Percentiles rank a stretch among this genome's conserved stretches.
These are phyloP conservation scores for Spathaspora gorwiae DNA, from an alignment of 805 yeast species.

Conservation along the genomic window DNA sequence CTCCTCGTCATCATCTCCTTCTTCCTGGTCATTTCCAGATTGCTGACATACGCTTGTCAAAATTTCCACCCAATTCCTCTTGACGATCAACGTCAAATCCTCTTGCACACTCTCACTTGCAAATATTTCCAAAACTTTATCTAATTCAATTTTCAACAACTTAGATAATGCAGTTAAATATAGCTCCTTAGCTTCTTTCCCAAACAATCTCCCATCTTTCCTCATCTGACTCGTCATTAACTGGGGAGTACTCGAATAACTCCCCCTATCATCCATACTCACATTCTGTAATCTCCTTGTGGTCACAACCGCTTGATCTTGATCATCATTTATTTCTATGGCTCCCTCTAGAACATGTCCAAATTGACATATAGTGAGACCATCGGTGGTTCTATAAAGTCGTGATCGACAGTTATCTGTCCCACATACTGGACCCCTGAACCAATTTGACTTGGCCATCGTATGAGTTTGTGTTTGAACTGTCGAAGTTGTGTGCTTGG, in stretches of 20 bases:
- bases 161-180: constrained; percentile 47
- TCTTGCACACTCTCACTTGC: constrained; percentile 11
- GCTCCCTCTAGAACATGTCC: constrained; percentile 88
- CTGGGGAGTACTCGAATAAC: constrained; percentile 15
- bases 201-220: constrained; percentile 32
- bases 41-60: constrained; percentile 9
- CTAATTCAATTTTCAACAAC: constrained; percentile 46
- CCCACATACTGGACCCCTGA: constrained; percentile 82
- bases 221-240: constrained; percentile 16
- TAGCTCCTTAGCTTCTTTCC: constrained; percentile 42
- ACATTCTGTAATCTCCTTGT: constrained; percentile 44
- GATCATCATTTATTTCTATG: constrained; percentile 76
- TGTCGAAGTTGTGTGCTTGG: not conserved
- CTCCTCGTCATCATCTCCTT: not conserved
- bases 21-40: constrained; percentile 1
- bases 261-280: constrained; percentile 14
- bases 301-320: constrained; percentile 51
- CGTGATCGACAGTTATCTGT: constrained; percentile 82
- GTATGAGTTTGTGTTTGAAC: not conserved
- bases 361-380: constrained; percentile 77
- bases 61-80: constrained; percentile 29
- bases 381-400: constrained; percentile 68
- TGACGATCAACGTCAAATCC: constrained; percentile 20
- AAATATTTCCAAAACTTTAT: constrained; percentile 8
- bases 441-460: constrained; percentile 30